Percentiles rank a stretch among this genome's conserved stretches.
Evolutionary conservation across 2,329 filamentous ascomycete genomes (phyloP).

Genomic region (Amylocarpus encephaloides): DNA sequence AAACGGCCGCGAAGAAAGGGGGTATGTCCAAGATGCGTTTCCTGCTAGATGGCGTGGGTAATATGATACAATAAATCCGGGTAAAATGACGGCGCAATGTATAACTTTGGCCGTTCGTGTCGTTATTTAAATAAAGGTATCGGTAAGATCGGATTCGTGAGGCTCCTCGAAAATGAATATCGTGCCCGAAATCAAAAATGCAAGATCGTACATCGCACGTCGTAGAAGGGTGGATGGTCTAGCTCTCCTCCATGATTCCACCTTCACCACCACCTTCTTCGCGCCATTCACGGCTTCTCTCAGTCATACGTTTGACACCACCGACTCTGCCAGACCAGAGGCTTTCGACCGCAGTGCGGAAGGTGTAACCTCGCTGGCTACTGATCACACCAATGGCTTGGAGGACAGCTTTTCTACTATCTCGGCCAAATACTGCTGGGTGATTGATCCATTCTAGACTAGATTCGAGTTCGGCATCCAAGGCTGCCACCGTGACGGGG

Average conservation of each 20-base stretch:
- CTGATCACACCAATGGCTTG: slow-evolving; percentile 96
- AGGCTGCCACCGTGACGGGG: slow-evolving; percentile 68
- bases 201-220: too few species aligned
- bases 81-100: neutral
- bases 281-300: slow-evolving; percentile 84
- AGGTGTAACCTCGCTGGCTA: slow-evolving; percentile 89
- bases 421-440: slow-evolving; percentile 86
- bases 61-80: too few species aligned
- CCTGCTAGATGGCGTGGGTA: too few species aligned
- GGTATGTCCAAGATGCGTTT: neutral
- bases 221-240: neutral
- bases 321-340: slow-evolving; percentile 74
- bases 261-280: slow-evolving; percentile 53
- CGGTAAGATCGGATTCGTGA: too few species aligned
- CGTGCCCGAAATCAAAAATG: too few species aligned
- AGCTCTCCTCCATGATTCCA: slow-evolving; percentile 31
- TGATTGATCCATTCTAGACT: slow-evolving; percentile 97
- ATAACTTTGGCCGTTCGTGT: too few species aligned
- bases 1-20: too few species aligned
- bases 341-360: slow-evolving; percentile 80
- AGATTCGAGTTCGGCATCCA: slow-evolving; percentile 85
- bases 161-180: too few species aligned
- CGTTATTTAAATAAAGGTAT: too few species aligned
- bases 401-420: slow-evolving; percentile 90
- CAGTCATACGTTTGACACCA: slow-evolving; percentile 75